Evolutionary conservation across 208 protist species (phyloP), one percentile per base, ranked within the genome.

Genomic region (Acanthamoeba healyi): DNA sequence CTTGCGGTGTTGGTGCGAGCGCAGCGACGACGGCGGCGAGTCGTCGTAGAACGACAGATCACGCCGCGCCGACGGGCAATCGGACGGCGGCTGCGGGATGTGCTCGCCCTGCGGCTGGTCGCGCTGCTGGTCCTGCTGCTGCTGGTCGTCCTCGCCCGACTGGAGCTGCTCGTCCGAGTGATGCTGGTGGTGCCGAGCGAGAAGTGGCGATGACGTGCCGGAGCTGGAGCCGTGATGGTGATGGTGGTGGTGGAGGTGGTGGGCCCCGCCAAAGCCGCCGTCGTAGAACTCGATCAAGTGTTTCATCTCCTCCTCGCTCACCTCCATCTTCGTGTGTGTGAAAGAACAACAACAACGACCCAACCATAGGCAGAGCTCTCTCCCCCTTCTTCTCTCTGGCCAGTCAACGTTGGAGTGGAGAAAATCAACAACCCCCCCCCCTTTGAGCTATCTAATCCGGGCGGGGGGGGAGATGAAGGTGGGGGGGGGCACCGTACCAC

Each of bases 1-100:
- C 74, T 84, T 84, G 42, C 74, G 74, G 38, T 77, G 67, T 3
- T 65, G 9, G 26, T 72, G 63, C 63, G 70, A 44, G 19, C 70
- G 70, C 24, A 81, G 70, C 10, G 74, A 84, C 44, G 74, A 84
- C 36, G 74, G 74, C 44, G 74, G 74, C 22, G 74, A 84, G 44
- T 84, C 74, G 44, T 56, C 44, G 74, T 84, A 84, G 44, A 84
- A 84, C 26, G 74, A 84, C 2, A 84, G 74, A 56, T 84, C 74
- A 26, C 74, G 38, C 0, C 74, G 74, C 15, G 74, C 74, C 32
- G 74, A 84, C 5, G 74, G 74, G n/a, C 74, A 36, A 22, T 49
- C 74, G n/a, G 34, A 24, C 14, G 74, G 74, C 42, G 74, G 74
- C 38, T 29, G 19, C 6, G 72, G 72, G 5, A 82, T 29, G 72